Conservation (phyloP, 2,329 filamentous ascomycete species). For the Aspergillus carbonarius region DNA sequence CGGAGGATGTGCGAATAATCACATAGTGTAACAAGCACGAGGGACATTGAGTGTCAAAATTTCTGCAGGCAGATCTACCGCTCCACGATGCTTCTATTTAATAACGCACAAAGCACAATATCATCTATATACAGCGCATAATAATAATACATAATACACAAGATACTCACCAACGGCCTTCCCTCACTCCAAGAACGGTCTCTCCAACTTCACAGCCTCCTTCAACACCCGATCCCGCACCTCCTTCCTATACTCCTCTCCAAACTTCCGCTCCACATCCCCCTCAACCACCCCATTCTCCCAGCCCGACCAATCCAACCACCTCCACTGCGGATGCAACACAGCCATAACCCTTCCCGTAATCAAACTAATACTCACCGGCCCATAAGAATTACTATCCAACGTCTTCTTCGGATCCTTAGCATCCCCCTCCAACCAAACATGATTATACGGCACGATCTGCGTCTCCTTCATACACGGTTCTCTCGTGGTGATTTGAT, state of each 20-base stretch:
- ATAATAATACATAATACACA: not conserved
- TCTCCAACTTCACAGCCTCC: slow-evolving; percentile 37
- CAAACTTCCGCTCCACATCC: slow-evolving; percentile 23
- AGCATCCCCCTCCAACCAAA: slow-evolving; percentile 95
- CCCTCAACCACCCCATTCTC: slow-evolving; percentile 29
- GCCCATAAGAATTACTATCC: slow-evolving; percentile 90
- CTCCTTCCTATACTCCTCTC: slow-evolving; percentile 32
- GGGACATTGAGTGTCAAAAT: not conserved
- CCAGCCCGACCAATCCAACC: slow-evolving; percentile 40
- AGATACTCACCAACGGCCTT: not conserved
- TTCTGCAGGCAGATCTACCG: slow-evolving; percentile 1
- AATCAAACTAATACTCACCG: slow-evolving; percentile 72
- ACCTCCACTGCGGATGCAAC: slow-evolving; percentile 59
- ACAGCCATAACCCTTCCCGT: slow-evolving; percentile 72
- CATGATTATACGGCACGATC: slow-evolving; percentile 75
- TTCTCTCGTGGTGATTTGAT: slow-evolving; percentile 66
- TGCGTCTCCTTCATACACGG: slow-evolving; percentile 56
- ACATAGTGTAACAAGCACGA: not conserved
- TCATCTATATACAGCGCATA: slow-evolving; percentile 5
- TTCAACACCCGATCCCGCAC: slow-evolving; percentile 39
- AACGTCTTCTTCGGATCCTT: slow-evolving; percentile 61
- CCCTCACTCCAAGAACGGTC: slow-evolving; percentile 25
- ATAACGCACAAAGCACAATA: not conserved
- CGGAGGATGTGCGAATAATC: slow-evolving; percentile 51
- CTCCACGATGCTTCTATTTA: not conserved